phyloP scores from a whole-genome alignment of 2,329 filamentous ascomycete genomes.

The Venturia oleaginea region DNA sequence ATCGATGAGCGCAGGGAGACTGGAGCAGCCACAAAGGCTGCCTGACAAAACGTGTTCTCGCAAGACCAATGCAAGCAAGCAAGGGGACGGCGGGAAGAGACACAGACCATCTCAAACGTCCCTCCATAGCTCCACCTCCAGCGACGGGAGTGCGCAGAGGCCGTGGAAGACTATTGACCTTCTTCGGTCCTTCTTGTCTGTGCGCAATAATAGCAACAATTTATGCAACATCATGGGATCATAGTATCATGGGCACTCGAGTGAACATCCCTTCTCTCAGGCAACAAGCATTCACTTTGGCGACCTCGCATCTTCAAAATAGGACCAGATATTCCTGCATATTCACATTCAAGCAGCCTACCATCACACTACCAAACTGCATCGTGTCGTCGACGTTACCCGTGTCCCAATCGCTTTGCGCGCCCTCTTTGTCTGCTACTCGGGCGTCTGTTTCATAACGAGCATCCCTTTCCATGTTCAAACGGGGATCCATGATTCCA shows the following conservation, averaged over 20 bases:
- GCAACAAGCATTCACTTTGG: neutral
- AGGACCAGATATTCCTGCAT: neutral
- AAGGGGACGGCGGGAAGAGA: neutral
- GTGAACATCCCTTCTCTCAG: neutral
- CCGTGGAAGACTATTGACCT: neutral
- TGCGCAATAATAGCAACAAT: too few species aligned
- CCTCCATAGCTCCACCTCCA: neutral
- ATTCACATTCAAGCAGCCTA: neutral
- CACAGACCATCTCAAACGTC: slow-evolving; percentile 1
- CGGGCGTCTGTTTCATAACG: slow-evolving; percentile 4
- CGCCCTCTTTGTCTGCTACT: slow-evolving; percentile 1
- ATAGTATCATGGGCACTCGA: neutral
- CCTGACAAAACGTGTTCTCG: neutral
- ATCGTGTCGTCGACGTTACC: neutral
- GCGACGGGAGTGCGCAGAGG: neutral
- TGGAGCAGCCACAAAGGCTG: neutral
- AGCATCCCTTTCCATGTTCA: neutral
- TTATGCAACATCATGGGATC: neutral
- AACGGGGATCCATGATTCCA: slow-evolving; percentile 4
- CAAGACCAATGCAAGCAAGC: slow-evolving; percentile 5
- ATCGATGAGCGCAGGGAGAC: neutral
- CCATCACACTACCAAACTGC: neutral
- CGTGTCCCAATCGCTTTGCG: neutral
- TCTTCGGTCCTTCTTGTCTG: neutral
- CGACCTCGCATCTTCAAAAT: neutral